A percentile compares a stretch with the other conserved stretches of the same genome.
Conservation (phyloP, 345 rosid species). For the Clausena lansium region DNA sequence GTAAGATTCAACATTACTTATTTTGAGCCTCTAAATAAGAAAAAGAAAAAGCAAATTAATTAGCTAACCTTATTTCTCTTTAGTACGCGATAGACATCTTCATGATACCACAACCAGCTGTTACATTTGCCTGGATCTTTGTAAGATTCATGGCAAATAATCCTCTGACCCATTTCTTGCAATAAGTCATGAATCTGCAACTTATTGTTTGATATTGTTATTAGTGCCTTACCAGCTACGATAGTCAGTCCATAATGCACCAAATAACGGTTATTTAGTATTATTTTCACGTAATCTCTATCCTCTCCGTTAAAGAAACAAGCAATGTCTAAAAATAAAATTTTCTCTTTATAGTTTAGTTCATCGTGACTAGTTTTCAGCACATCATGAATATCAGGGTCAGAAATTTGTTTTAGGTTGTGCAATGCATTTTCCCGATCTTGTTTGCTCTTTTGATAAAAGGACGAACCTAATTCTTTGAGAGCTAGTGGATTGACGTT, state of each 20-base stretch:
- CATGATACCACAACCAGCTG: neutral
- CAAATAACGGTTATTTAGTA: slow-evolving; percentile 14
- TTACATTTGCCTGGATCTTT: slow-evolving; percentile 25
- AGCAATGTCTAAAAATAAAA: slow-evolving; percentile 42
- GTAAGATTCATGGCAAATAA: slow-evolving; percentile 19
- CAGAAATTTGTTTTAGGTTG: neutral
- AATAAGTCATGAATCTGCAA: slow-evolving; percentile 37
- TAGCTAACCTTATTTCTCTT: slow-evolving; percentile 12
- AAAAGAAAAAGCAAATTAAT: neutral
- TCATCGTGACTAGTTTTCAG: slow-evolving; percentile 16
- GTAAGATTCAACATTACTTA: too few species aligned
- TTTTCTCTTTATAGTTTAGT: slow-evolving; percentile 10
- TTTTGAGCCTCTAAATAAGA: too few species aligned
- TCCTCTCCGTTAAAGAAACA: slow-evolving; percentile 37
- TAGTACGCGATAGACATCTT: slow-evolving; percentile 25
- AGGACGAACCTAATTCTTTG: neutral
- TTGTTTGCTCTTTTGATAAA: neutral
- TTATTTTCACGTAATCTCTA: slow-evolving; percentile 12
- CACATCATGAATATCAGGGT: neutral
- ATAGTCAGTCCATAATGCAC: neutral
- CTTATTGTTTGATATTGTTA: slow-evolving; percentile 17
- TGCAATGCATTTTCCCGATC: slow-evolving; percentile 5
- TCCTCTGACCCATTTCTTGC: slow-evolving; percentile 38
- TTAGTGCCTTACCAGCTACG: slow-evolving; percentile 31
- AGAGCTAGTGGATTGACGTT: slow-evolving; percentile 20